These are phyloP conservation scores for Capronia epimyces DNA, from an alignment of 2,329 filamentous ascomycete genomes.

Conservation along the genomic window DNA sequence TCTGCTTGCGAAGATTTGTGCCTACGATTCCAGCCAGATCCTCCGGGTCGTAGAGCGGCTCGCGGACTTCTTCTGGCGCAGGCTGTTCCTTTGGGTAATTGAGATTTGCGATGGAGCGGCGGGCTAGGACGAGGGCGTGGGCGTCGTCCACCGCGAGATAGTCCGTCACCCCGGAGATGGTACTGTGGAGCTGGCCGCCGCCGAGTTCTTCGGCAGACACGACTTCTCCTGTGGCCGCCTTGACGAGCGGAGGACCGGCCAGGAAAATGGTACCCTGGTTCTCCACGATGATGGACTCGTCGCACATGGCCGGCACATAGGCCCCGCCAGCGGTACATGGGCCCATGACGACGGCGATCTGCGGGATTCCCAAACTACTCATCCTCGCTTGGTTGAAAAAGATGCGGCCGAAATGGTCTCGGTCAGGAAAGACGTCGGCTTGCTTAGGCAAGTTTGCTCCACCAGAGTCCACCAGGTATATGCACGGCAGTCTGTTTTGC, in stretches of 20 bases:
- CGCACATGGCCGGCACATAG: slow-evolving; percentile 95
- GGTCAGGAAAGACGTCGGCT: slow-evolving; percentile 90
- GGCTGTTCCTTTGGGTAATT: slow-evolving; percentile 66
- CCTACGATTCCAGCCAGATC: slow-evolving; percentile 86
- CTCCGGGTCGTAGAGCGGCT: slow-evolving; percentile 71
- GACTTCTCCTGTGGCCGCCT: slow-evolving; percentile 89
- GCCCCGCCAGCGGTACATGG: slow-evolving; percentile 93
- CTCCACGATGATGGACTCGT: slow-evolving; percentile 94
- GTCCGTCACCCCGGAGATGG: slow-evolving; percentile 87
- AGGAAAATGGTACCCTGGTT: slow-evolving; percentile 97
- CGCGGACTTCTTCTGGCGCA: slow-evolving; percentile 48
- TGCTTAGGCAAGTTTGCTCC: slow-evolving; percentile 94
- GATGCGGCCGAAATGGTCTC: slow-evolving; percentile 91
- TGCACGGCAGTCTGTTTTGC: slow-evolving; percentile 76
- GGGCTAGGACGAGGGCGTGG: slow-evolving; percentile 78
- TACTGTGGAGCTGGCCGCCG: slow-evolving; percentile 82
- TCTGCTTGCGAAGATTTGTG: slow-evolving; percentile 78
- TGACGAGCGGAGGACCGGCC: slow-evolving; percentile 87
- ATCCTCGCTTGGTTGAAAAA: slow-evolving; percentile 98
- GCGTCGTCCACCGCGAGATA: slow-evolving; percentile 93
- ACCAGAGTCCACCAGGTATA: slow-evolving; percentile 94
- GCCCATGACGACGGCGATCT: slow-evolving; percentile 94
- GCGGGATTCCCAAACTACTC: slow-evolving; percentile 81
- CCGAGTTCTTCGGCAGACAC: slow-evolving; percentile 88
- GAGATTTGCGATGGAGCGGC: slow-evolving; percentile 78